These are phyloP conservation scores for Ophiocordyceps camponoti-leonardi DNA, from an alignment of 2,329 filamentous ascomycete species.

Conservation along the genomic window DNA sequence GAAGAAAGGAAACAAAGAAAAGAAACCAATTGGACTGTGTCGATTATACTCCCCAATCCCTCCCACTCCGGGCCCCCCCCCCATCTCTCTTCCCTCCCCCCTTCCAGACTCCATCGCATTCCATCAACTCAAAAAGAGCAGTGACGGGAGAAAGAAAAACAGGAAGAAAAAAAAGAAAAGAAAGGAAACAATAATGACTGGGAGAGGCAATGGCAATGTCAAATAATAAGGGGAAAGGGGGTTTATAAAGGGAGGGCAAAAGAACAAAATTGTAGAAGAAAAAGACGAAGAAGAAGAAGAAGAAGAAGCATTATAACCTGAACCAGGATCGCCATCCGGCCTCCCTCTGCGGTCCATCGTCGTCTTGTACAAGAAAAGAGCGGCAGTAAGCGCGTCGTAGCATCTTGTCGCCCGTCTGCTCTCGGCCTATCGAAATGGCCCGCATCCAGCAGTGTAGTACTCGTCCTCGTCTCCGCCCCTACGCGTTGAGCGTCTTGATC, in stretches of 20 bases:
- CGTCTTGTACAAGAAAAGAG: background rate
- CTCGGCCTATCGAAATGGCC: background rate
- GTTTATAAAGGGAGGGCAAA: too few relatives aligned
- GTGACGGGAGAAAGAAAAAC: background rate
- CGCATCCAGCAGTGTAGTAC: background rate
- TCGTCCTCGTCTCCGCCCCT: background rate
- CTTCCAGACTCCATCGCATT: background rate
- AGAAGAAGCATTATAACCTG: background rate
- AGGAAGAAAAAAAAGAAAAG: background rate
- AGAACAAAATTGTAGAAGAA: too few relatives aligned
- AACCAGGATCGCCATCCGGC: background rate
- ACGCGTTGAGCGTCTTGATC: conserved; percentile 38
- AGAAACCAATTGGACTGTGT: background rate
- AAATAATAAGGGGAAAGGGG: too few relatives aligned
- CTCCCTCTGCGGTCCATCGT: too few relatives aligned
- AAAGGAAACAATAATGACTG: background rate
- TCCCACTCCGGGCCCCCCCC: too few relatives aligned
- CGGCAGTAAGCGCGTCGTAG: too few relatives aligned
- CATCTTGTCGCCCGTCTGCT: too few relatives aligned
- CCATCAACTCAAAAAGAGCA: background rate
- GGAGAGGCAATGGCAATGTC: too few relatives aligned
- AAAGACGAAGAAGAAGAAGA: background rate
- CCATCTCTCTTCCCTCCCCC: background rate
- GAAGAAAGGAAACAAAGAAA: too few relatives aligned
- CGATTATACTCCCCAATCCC: background rate